Evolutionary conservation across 805 yeast species (phyloP).

Genomic region (Candida saitoana): DNA sequence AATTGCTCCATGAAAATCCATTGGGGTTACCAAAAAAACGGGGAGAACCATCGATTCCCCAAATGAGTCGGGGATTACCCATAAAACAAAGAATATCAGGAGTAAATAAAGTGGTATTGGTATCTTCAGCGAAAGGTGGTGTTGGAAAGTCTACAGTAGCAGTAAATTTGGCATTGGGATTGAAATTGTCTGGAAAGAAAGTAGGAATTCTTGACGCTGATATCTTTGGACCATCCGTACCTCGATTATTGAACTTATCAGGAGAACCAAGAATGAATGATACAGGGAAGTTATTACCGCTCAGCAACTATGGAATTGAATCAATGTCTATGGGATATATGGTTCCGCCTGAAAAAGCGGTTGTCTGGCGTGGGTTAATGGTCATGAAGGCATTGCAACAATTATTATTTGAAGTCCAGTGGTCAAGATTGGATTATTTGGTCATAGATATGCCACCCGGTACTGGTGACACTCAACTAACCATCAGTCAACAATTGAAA

Average conservation of each 20-base stretch:
- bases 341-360: conserved; percentile 59
- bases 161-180: conserved; percentile 62
- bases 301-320: conserved; percentile 69
- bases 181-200: conserved; percentile 48
- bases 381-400: conserved; percentile 86
- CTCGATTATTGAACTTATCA: conserved; percentile 59
- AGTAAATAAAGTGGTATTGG: conserved; percentile 60
- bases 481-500: conserved; percentile 72
- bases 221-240: conserved; percentile 81
- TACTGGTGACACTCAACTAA: conserved; percentile 82
- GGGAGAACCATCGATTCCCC: conserved; percentile 18
- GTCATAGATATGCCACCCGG: conserved; percentile 90
- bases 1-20: conserved; percentile 36
- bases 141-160: conserved; percentile 78
- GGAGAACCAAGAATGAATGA: conserved; percentile 64
- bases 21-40: conserved; percentile 32
- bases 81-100: conserved; percentile 51
- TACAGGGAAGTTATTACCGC: conserved; percentile 57
- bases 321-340: conserved; percentile 90
- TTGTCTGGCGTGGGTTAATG: conserved; percentile 85
- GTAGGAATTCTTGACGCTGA: conserved; percentile 78
- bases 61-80: conserved; percentile 48
- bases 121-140: conserved; percentile 77
- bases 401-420: conserved; percentile 74
- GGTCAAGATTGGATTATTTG: conserved; percentile 63